A percentile compares a stretch with the other conserved stretches of the same genome.
These are phyloP conservation scores for Chaetomium cochliodes DNA, from an alignment of 495 filamentous ascomycete species.

Conservation along the genomic window DNA sequence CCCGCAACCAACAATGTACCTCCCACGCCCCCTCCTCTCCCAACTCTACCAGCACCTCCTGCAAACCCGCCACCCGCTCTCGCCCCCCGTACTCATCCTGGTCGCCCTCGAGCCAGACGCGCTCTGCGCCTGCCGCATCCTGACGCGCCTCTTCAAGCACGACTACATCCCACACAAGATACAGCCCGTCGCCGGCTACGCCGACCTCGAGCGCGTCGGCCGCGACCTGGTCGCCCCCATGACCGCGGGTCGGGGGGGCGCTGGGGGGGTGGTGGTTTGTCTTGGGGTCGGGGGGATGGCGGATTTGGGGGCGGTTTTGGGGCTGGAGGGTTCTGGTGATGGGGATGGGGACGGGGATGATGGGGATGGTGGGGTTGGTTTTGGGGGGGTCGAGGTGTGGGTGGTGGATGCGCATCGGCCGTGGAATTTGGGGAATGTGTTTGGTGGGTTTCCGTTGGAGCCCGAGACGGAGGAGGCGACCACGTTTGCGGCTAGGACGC, in stretches of 20 bases:
- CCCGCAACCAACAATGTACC: conserved; percentile 70
- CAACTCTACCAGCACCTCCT: conserved; percentile 88
- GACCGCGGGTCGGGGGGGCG: conserved; percentile 75
- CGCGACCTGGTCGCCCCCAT: conserved; percentile 75
- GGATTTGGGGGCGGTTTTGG: conserved; percentile 73
- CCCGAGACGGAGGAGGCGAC: conserved; percentile 48
- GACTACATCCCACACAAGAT: conserved; percentile 99
- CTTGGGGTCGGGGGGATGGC: conserved; percentile 89
- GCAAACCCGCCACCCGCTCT: conserved; percentile 74
- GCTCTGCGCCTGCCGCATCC: conserved; percentile 90
- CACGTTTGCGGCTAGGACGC: conserved; percentile 49
- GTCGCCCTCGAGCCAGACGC: conserved; percentile 93
- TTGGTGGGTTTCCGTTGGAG: conserved; percentile 64
- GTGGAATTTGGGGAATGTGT: conserved; percentile 94
- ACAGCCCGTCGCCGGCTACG: conserved; percentile 89
- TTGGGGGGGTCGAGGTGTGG: conserved; percentile 84
- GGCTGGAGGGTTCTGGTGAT: conserved; percentile 58
- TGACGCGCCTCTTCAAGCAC: conserved; percentile 85
- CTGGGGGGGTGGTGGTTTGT: conserved; percentile 84
- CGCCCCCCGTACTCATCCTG: conserved; percentile 87
- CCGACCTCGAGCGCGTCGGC: conserved; percentile 76
- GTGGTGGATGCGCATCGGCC: conserved; percentile 85
- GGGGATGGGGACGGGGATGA: conserved; percentile 56
- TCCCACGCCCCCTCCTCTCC: conserved; percentile 82
- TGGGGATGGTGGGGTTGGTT: conserved; percentile 45